Percentiles rank a stretch among this genome's conserved stretches.
Evolutionary conservation across 2,329 filamentous ascomycete genomes (phyloP).

Genomic region (Tolypocladium inflatum): DNA sequence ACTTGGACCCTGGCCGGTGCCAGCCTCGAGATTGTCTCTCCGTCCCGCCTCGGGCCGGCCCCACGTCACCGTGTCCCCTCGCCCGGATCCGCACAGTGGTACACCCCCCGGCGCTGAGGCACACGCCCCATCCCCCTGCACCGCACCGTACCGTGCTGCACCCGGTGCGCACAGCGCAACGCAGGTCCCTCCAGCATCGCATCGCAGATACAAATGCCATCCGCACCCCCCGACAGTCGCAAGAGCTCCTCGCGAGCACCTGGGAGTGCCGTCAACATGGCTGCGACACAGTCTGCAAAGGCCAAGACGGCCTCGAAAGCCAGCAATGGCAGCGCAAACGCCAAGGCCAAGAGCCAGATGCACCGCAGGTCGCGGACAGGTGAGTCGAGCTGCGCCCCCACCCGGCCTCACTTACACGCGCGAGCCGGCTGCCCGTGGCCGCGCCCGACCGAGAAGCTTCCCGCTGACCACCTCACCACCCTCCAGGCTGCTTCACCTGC

Average conservation of each 20-base stretch:
- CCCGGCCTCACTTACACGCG: slow-evolving; percentile 19
- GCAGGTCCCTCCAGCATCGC: background rate
- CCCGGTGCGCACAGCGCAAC: background rate
- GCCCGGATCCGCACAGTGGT: background rate
- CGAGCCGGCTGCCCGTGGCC: background rate
- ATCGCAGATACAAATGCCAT: slow-evolving; percentile 45
- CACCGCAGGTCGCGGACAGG: slow-evolving; percentile 91
- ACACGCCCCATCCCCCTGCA: slow-evolving; percentile 15
- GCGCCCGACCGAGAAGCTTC: background rate
- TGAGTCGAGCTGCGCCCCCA: slow-evolving; percentile 33
- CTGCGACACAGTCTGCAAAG: slow-evolving; percentile 49
- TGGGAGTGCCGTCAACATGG: slow-evolving; percentile 45
- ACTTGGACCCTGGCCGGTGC: slow-evolving; percentile 9
- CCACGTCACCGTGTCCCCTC: slow-evolving; percentile 7
- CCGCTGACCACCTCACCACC: slow-evolving; percentile 1
- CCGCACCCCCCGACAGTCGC: slow-evolving; percentile 52
- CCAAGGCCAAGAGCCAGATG: slow-evolving; percentile 73
- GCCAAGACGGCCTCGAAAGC: slow-evolving; percentile 47
- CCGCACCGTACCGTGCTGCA: slow-evolving; percentile 9
- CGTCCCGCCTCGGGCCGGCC: slow-evolving; percentile 18
- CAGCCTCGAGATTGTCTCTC: slow-evolving; percentile 7
- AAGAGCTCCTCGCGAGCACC: slow-evolving; percentile 38
- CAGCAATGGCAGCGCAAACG: slow-evolving; percentile 33
- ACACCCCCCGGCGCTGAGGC: slow-evolving; percentile 7
- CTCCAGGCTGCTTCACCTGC: slow-evolving; percentile 57